A percentile compares a stretch with the other conserved stretches of the same genome.
Conservation (phyloP, 345 rosid genomes). For the Aquilaria yunnanensis region DNA sequence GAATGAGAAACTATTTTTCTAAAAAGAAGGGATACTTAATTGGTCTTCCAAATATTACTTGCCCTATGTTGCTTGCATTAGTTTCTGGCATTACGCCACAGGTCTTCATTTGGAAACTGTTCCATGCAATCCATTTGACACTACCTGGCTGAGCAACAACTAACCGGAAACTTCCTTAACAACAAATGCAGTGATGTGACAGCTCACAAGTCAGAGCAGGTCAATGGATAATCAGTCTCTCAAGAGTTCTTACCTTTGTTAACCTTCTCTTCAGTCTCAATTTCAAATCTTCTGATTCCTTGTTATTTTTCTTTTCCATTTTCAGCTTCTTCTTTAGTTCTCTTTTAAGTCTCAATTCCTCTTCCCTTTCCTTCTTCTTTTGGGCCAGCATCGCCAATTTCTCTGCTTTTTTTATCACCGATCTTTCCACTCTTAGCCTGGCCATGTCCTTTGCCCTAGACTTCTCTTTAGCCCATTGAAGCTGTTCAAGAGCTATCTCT, state of each 20-base stretch:
- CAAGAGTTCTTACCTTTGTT: conserved; percentile 45
- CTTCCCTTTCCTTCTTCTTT: conserved; percentile 46
- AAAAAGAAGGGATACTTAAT: too few relatives aligned
- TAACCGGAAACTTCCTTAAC: too few relatives aligned
- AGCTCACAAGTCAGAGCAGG: too few relatives aligned
- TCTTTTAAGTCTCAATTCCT: conserved; percentile 31
- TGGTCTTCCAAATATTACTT: too few relatives aligned
- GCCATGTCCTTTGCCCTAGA: conserved; percentile 38
- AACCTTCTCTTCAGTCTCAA: conserved; percentile 47
- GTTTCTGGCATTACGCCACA: too few relatives aligned
- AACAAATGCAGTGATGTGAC: too few relatives aligned
- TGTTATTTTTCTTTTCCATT: conserved; percentile 19
- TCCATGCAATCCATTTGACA: too few relatives aligned
- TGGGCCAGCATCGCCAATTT: conserved; percentile 45
- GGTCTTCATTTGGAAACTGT: too few relatives aligned
- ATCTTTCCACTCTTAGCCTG: conserved; percentile 35
- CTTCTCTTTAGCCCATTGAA: conserved; percentile 36
- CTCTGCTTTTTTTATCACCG: conserved; percentile 44
- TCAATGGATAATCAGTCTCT: neutral
- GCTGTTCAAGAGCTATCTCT: conserved; percentile 42
- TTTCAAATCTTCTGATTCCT: conserved; percentile 15
- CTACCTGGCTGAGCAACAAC: too few relatives aligned
- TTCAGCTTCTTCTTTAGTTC: conserved; percentile 27
- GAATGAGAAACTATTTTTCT: too few relatives aligned
- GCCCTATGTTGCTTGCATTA: too few relatives aligned